Percentiles rank a stretch among this genome's conserved stretches.
phyloP scores from a whole-genome alignment of 2,329 filamentous ascomycete genomes.

The Scedosporium dehoogii region DNA sequence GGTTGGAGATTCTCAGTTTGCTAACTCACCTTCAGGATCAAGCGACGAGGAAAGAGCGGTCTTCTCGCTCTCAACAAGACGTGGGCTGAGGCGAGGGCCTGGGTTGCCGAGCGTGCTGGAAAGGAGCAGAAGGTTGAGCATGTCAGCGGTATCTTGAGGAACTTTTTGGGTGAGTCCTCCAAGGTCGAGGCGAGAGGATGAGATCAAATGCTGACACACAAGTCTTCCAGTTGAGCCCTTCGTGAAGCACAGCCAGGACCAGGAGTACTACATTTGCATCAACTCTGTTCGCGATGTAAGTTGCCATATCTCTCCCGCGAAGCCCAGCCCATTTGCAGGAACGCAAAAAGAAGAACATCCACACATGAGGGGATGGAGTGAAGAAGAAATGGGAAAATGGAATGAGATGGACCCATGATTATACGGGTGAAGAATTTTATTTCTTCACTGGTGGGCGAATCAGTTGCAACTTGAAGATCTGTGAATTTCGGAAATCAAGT shows the following conservation, averaged over 20 bases:
- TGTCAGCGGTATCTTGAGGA: conserved; percentile 75
- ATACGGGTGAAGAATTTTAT: neutral
- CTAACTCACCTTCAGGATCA: conserved; percentile 47
- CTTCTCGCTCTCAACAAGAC: conserved; percentile 94
- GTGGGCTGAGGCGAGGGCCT: conserved; percentile 87
- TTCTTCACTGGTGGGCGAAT: neutral
- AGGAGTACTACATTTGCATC: conserved; percentile 99
- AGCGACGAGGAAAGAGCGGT: conserved; percentile 98
- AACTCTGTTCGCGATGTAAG: conserved; percentile 98
- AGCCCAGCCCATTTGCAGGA: neutral
- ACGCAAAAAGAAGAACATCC: neutral
- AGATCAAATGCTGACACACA: neutral
- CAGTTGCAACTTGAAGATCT: neutral
- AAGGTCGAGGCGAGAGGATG: neutral
- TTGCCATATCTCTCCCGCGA: conserved; percentile 16
- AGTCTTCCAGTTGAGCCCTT: conserved; percentile 66
- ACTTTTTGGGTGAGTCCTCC: conserved; percentile 60
- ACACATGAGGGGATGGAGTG: neutral
- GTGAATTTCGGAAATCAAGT: neutral
- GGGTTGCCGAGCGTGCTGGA: conserved; percentile 85
- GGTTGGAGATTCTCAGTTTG: neutral
- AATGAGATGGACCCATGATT: neutral
- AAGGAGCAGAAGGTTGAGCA: conserved; percentile 92
- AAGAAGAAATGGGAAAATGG: neutral
- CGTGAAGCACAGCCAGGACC: conserved; percentile 87